A percentile compares a stretch with the other conserved stretches of the same genome.
Evolutionary conservation across 495 filamentous ascomycete genomes (phyloP).

Genomic region (Cenococcum geophilum): DNA sequence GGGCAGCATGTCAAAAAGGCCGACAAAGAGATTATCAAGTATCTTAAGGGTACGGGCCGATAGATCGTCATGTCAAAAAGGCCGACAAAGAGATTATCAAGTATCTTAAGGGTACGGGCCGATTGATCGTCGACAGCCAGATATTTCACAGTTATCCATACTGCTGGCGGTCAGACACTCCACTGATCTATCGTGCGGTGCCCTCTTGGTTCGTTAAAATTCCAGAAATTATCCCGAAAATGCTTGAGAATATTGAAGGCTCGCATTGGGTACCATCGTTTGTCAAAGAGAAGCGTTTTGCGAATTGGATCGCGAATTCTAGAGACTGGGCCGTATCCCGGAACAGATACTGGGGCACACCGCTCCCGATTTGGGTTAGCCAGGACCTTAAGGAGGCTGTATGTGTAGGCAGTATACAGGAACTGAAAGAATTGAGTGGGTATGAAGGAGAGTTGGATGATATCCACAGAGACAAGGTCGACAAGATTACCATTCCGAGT

Average conservation of each 20-base stretch:
- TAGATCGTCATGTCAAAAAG: conserved; percentile 72
- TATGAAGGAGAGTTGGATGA: conserved; percentile 81
- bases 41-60: conserved; percentile 73
- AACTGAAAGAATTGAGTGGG: conserved; percentile 82
- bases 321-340: conserved; percentile 96
- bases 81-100: conserved; percentile 96
- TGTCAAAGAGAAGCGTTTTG: conserved; percentile 88
- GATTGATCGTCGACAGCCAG: conserved; percentile 81
- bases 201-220: conserved; percentile 96
- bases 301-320: conserved; percentile 82
- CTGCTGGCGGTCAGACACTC: conserved; percentile 93
- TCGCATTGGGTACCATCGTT: conserved; percentile 92
- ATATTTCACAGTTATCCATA: conserved; percentile 92
- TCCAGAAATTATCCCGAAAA: conserved; percentile 73
- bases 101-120: conserved; percentile 70
- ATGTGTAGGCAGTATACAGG: conserved; percentile 77
- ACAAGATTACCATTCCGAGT: conserved; percentile 93
- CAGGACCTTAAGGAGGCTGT: conserved; percentile 81
- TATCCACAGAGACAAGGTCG: conserved; percentile 90
- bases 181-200: conserved; percentile 89
- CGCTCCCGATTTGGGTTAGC: conserved; percentile 86
- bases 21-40: conserved; percentile 90
- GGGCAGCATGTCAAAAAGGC: conserved; percentile 92
- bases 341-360: conserved; percentile 96
- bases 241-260: conserved; percentile 81